A percentile compares a stretch with the other conserved stretches of the same genome.
Conservation (phyloP, 2,329 filamentous ascomycete species). For the Exophiala spinifera region DNA sequence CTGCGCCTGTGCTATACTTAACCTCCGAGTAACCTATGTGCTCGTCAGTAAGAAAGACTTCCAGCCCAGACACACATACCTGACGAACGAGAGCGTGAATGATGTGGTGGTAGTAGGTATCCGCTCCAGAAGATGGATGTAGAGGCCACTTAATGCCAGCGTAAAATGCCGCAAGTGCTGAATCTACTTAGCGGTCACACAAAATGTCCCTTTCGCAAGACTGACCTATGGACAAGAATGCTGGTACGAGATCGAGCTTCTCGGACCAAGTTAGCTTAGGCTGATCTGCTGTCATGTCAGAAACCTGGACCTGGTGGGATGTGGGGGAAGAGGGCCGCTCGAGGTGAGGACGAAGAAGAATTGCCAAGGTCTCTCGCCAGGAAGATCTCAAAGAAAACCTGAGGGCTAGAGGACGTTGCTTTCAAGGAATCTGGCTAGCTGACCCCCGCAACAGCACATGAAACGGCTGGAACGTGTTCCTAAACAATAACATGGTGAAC, state of each 20-base stretch:
- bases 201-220: neutral
- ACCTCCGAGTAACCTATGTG: conserved; percentile 4
- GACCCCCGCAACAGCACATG: too few relatives aligned
- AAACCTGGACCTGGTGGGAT: too few relatives aligned
- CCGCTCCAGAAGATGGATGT: conserved; percentile 36
- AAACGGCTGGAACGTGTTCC: too few relatives aligned
- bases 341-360: too few relatives aligned
- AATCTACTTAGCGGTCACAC: too few relatives aligned
- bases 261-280: conserved; percentile 31
- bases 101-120: conserved; percentile 36
- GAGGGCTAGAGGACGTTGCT: too few relatives aligned
- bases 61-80: conserved; percentile 5
- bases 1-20: conserved; percentile 5
- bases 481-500: too few relatives aligned
- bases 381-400: too few relatives aligned
- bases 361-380: too few relatives aligned
- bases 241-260: conserved; percentile 37
- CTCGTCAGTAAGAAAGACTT: neutral
- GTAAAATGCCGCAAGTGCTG: conserved; percentile 1
- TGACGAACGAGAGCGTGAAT: conserved; percentile 31
- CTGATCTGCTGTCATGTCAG: neutral
- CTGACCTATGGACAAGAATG: conserved; percentile 31
- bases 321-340: too few relatives aligned
- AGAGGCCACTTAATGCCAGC: conserved; percentile 34
- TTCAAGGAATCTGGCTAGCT: too few relatives aligned